Percentiles rank a stretch among this genome's conserved stretches.
Conservation (phyloP, 768 basidiomycete genomes). For the Boletus reticulatus region DNA sequence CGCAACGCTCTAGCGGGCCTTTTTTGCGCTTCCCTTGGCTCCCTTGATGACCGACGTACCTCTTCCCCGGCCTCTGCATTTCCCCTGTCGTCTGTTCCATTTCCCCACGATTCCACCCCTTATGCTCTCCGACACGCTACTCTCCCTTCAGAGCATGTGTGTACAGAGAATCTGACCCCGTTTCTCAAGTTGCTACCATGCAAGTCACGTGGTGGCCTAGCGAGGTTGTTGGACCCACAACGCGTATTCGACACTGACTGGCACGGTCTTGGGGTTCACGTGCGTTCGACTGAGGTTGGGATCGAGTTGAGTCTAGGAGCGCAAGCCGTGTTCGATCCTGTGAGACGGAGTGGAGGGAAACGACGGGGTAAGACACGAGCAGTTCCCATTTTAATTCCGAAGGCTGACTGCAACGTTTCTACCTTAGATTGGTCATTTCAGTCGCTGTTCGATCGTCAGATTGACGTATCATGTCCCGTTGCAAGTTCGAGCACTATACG, state of each 20-base stretch:
- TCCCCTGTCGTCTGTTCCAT: conserved; percentile 58
- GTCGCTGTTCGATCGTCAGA: conserved; percentile 62
- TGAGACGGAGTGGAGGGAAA: conserved; percentile 49
- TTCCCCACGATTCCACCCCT: conserved; percentile 33
- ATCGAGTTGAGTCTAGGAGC: conserved; percentile 67
- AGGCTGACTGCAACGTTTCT: conserved; percentile 5
- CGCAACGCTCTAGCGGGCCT: conserved; percentile 89
- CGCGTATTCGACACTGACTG: conserved; percentile 86
- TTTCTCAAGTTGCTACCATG: conserved; percentile 95
- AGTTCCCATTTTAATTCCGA: not conserved
- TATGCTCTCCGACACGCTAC: conserved; percentile 72
- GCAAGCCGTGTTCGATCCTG: conserved; percentile 78
- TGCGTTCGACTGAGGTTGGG: conserved; percentile 56
- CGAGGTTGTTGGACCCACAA: conserved; percentile 80
- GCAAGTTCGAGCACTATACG: conserved; percentile 57
- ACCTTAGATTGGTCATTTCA: conserved; percentile 69
- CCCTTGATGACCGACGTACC: conserved; percentile 72
- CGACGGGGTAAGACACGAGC: conserved; percentile 48
- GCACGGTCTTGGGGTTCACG: conserved; percentile 85
- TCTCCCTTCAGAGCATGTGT: conserved; percentile 84
- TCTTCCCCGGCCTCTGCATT: conserved; percentile 64
- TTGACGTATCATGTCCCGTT: conserved; percentile 68
- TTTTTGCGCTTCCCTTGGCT: conserved; percentile 90
- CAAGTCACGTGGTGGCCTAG: conserved; percentile 84
- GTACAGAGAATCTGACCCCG: conserved; percentile 96